Percentiles rank a stretch among this genome's conserved stretches.
Conservation (phyloP, 768 basidiomycete species). For the Podaxis sp. region DNA sequence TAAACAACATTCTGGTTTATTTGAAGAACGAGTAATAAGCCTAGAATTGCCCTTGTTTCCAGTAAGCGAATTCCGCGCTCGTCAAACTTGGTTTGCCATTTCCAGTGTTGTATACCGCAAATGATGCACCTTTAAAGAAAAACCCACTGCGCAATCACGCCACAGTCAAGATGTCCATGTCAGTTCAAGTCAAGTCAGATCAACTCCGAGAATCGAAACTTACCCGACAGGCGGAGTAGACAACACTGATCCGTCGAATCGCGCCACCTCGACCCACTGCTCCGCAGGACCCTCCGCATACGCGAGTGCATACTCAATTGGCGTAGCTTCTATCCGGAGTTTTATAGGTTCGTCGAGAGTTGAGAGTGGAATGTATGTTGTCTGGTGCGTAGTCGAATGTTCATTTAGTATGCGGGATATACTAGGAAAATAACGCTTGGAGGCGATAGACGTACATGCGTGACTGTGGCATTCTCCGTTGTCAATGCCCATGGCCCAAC, state of each 20-base stretch:
- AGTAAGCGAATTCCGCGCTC: constrained; percentile 32
- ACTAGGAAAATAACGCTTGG: neutral
- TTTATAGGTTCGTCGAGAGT: constrained; percentile 22
- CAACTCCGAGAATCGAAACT: constrained; percentile 4
- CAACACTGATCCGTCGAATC: constrained; percentile 27
- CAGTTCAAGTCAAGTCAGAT: neutral
- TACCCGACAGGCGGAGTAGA: constrained; percentile 31
- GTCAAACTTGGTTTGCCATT: constrained; percentile 30
- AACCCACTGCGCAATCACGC: constrained; percentile 22
- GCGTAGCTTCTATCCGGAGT: constrained; percentile 24
- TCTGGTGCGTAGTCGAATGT: constrained; percentile 8
- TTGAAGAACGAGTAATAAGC: neutral
- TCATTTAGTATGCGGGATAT: neutral
- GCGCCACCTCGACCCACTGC: constrained; percentile 19
- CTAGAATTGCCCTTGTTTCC: constrained; percentile 24
- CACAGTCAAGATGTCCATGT: neutral
- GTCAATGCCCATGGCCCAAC: constrained; percentile 32
- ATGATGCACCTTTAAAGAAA: constrained; percentile 34
- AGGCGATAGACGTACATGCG: constrained; percentile 19
- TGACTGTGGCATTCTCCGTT: constrained; percentile 24
- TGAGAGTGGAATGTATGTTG: constrained; percentile 18
- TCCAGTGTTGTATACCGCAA: constrained; percentile 34
- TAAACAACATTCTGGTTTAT: neutral
- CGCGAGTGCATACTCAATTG: constrained; percentile 26
- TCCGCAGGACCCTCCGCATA: constrained; percentile 26